phyloP scores from a whole-genome alignment of 2,329 filamentous ascomycete genomes.

The Bipolaris gigantea region DNA sequence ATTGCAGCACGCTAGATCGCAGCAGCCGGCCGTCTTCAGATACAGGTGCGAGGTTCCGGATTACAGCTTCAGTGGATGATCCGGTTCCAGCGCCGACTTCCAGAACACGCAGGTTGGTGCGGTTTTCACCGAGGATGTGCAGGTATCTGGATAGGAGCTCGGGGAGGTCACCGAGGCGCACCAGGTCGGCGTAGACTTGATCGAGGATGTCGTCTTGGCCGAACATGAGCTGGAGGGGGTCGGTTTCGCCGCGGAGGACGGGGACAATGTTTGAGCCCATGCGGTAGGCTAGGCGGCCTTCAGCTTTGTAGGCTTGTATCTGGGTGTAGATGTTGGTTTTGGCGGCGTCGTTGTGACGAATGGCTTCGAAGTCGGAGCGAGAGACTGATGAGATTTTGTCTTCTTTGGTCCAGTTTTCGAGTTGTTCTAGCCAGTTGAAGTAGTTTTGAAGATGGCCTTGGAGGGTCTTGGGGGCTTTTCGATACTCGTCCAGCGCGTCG shows the following conservation, averaged over 20 bases:
- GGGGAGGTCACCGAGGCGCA: background rate
- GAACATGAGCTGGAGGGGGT: slow-evolving; percentile 1
- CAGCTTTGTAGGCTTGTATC: background rate
- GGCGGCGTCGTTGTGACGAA: background rate
- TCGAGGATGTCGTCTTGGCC: background rate
- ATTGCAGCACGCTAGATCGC: slow-evolving; percentile 2
- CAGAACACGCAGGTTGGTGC: background rate
- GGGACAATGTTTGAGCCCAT: background rate
- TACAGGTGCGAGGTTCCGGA: background rate
- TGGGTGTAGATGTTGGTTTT: background rate
- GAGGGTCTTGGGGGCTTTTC: background rate
- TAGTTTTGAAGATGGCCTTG: background rate
- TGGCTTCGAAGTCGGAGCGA: background rate
- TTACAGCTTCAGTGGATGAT: background rate
- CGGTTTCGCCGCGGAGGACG: background rate
- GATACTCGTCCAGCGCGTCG: background rate
- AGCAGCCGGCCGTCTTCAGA: background rate
- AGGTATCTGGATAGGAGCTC: background rate
- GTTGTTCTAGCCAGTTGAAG: background rate
- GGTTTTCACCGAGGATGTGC: background rate
- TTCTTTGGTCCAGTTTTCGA: background rate
- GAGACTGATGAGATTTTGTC: background rate
- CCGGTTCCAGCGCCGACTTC: background rate
- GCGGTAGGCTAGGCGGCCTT: background rate
- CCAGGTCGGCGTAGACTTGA: background rate